Conservation (phyloP, 306 rosid species). For the Mucuna pruriens region DNA sequence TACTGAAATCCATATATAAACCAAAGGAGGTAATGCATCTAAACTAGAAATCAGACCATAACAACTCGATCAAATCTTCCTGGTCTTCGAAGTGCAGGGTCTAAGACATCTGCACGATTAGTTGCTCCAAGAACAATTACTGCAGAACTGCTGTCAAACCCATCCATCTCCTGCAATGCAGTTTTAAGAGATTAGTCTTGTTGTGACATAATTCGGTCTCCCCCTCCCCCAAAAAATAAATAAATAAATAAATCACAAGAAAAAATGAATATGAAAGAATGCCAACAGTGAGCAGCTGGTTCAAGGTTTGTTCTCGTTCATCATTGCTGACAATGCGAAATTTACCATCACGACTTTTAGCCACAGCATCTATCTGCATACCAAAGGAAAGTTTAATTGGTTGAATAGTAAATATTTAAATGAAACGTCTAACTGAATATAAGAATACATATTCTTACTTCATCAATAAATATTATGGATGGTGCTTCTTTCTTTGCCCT, state of each 20-base stretch:
- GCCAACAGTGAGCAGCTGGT: constrained; percentile 96
- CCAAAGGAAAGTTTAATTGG: constrained; percentile 30
- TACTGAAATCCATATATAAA: constrained; percentile 30
- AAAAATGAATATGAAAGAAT: constrained; percentile 34
- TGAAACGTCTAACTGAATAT: constrained; percentile 20
- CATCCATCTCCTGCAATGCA: constrained; percentile 94
- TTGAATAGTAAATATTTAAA: constrained; percentile 29
- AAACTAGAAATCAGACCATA: constrained; percentile 67
- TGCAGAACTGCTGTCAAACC: constrained; percentile 97
- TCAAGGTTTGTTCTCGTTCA: constrained; percentile 97
- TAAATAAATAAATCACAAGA: constrained; percentile 17
- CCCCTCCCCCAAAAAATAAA: neutral
- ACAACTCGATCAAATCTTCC: constrained; percentile 99
- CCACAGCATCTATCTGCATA: constrained; percentile 97
- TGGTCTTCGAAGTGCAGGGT: constrained; percentile 98
- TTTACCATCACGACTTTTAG: constrained; percentile 98
- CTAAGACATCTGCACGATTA: constrained; percentile 94
- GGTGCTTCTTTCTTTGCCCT: constrained; percentile 99
- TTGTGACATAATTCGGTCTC: neutral
- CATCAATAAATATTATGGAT: constrained; percentile 92
- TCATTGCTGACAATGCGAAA: constrained; percentile 95
- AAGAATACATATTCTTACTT: constrained; percentile 55
- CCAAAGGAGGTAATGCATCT: constrained; percentile 13
- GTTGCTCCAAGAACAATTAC: constrained; percentile 99
- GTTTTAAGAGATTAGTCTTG: constrained; percentile 32